Percentiles rank a stretch among this genome's conserved stretches.
Conservation (phyloP, 2,329 filamentous ascomycete species). For the Penicillium palitans region DNA sequence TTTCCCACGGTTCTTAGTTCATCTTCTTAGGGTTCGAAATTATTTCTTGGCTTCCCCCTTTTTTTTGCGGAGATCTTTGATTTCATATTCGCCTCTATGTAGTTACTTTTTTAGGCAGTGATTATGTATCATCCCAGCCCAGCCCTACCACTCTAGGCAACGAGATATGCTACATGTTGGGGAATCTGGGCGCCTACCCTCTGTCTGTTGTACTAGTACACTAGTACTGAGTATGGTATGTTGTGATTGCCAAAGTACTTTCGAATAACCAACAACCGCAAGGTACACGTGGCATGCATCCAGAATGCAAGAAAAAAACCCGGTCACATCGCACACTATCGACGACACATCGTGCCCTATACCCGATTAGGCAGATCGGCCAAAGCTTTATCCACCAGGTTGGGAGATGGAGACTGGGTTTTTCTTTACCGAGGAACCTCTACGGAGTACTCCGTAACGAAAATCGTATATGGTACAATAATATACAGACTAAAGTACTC, state of each 20-base stretch:
- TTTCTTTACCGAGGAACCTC: background rate
- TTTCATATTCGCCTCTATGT: too few relatives aligned
- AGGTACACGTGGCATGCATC: constrained; percentile 8
- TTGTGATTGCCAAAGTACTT: too few relatives aligned
- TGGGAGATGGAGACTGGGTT: background rate
- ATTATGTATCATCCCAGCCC: too few relatives aligned
- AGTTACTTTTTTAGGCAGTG: too few relatives aligned
- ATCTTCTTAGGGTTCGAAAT: background rate
- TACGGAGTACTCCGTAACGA: background rate
- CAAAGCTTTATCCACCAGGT: background rate
- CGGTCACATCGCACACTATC: constrained; percentile 4
- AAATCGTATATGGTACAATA: too few relatives aligned
- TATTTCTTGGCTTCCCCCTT: background rate
- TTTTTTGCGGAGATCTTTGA: background rate
- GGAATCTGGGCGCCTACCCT: too few relatives aligned
- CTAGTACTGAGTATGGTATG: too few relatives aligned
- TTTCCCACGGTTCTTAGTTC: background rate
- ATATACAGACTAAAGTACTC: background rate
- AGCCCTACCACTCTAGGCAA: too few relatives aligned
- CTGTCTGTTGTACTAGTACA: too few relatives aligned
- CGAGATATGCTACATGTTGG: too few relatives aligned
- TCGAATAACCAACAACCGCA: background rate
- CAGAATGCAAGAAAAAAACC: background rate
- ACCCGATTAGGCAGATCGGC: constrained; percentile 9
- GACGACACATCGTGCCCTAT: constrained; percentile 1